A percentile compares a stretch with the other conserved stretches of the same genome.
Evolutionary conservation across 768 basidiomycete species (phyloP).

Genomic region (Boletus coccyginus): DNA sequence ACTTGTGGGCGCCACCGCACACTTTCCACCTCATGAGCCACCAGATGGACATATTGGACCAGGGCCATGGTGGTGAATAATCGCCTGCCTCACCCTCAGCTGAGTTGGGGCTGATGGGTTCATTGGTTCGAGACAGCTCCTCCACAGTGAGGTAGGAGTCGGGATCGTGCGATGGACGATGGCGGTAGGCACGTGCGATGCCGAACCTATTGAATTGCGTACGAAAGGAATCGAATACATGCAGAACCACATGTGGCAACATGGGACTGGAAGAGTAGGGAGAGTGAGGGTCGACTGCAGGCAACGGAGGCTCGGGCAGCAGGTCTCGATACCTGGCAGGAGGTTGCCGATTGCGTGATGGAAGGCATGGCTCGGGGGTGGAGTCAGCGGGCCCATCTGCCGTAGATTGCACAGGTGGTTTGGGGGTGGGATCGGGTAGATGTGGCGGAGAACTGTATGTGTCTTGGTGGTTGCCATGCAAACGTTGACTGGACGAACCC

Average conservation of each 20-base stretch:
- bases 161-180: too few relatives aligned
- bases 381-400: too few relatives aligned
- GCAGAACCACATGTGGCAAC: not conserved
- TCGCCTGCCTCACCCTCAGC: not conserved
- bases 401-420: too few relatives aligned
- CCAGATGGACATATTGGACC: not conserved
- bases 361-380: too few relatives aligned
- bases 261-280: not conserved
- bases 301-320: not conserved
- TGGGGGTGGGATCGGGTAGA: too few relatives aligned
- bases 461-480: too few relatives aligned
- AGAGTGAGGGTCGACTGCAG: not conserved
- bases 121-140: not conserved
- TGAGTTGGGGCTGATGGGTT: not conserved
- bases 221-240: not conserved
- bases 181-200: too few relatives aligned
- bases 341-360: not conserved
- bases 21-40: not conserved
- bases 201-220: not conserved
- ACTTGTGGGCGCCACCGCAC: not conserved
- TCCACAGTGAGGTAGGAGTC: too few relatives aligned
- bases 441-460: too few relatives aligned
- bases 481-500: too few relatives aligned
- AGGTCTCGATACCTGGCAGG: not conserved
- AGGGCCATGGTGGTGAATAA: not conserved